Percentiles rank a stretch among this genome's conserved stretches.
phyloP scores from a whole-genome alignment of 78 protist species.

The Chrysochromulina tobinii region DNA sequence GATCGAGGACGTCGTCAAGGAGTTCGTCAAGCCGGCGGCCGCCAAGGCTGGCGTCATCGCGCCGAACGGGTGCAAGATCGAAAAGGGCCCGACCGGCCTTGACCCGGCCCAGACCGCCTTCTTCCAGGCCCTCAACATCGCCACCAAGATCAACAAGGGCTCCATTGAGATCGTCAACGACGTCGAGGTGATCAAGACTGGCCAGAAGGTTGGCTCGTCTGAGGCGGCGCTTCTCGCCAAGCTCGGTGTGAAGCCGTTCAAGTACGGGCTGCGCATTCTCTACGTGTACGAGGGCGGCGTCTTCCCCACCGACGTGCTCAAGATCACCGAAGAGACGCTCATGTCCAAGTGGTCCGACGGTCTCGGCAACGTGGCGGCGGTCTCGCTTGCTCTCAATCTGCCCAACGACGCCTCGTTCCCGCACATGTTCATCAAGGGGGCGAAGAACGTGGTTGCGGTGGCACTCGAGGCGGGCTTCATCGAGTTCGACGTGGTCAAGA shows the following conservation, averaged over 20 bases:
- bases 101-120: conserved; percentile 97
- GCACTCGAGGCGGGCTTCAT: conserved; percentile 86
- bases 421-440: conserved; percentile 88
- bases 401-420: conserved; percentile 94
- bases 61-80: conserved; percentile 88
- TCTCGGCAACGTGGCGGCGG: conserved; percentile 82
- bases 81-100: conserved; percentile 95
- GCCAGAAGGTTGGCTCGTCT: conserved; percentile 81
- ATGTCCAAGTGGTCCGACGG: conserved; percentile 63
- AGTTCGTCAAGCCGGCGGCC: conserved; percentile 85
- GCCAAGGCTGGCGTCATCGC: conserved; percentile 97
- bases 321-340: conserved; percentile 86
- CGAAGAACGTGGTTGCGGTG: conserved; percentile 91
- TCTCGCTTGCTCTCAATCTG: conserved; percentile 85
- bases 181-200: conserved; percentile 83
- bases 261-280: conserved; percentile 83
- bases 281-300: conserved; percentile 92
- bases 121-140: conserved; percentile 98
- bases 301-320: conserved; percentile 86
- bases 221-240: conserved; percentile 95
- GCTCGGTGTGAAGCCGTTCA: conserved; percentile 97
- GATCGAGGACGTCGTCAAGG: conserved; percentile 61
- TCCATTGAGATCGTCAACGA: conserved; percentile 92
- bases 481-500: conserved; percentile 75
- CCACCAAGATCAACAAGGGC: conserved; percentile 97